Conservation (phyloP, 192 early-diverging fungal species). For the Linderina pennispora region DNA sequence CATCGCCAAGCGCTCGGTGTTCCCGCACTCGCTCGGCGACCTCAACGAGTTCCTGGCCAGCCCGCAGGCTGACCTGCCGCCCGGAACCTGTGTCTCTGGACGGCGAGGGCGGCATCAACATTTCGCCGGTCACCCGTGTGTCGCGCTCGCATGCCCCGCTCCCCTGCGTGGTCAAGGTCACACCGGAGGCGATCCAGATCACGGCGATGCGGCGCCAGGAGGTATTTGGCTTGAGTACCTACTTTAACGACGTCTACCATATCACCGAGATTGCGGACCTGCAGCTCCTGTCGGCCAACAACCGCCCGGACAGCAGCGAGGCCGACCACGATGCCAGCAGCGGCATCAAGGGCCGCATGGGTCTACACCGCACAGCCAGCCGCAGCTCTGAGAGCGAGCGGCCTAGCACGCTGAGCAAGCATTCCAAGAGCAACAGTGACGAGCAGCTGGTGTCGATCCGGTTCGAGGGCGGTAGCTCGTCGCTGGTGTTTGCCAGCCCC, state of each 20-base stretch:
- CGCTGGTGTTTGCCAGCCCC: conserved; percentile 64
- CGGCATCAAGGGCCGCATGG: conserved; percentile 9
- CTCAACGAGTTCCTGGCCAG: conserved; percentile 68
- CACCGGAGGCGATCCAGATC: conserved; percentile 77
- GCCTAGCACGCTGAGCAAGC: background rate
- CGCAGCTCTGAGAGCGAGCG: conserved; percentile 43
- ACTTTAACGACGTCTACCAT: conserved; percentile 83
- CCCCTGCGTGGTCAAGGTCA: conserved; percentile 78
- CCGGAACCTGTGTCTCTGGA: conserved; percentile 71
- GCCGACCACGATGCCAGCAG: conserved; percentile 8
- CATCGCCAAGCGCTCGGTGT: conserved; percentile 60
- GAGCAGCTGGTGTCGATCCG: conserved; percentile 73
- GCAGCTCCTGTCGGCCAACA: conserved; percentile 26
- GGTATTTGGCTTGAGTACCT: conserved; percentile 60
- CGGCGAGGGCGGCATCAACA: conserved; percentile 56
- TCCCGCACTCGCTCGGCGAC: conserved; percentile 62
- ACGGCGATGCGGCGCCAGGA: conserved; percentile 68
- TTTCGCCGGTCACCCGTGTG: conserved; percentile 63
- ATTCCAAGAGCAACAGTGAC: conserved; percentile 8
- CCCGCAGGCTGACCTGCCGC: conserved; percentile 69
- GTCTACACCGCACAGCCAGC: conserved; percentile 48
- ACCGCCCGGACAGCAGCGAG: conserved; percentile 6
- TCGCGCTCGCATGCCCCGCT: conserved; percentile 58
- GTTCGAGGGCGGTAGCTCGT: conserved; percentile 59
- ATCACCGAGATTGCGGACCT: conserved; percentile 77